Percentiles rank a stretch among this genome's conserved stretches.
Evolutionary conservation across 2,329 filamentous ascomycete species (phyloP).

Genomic region (Eutypa lata): DNA sequence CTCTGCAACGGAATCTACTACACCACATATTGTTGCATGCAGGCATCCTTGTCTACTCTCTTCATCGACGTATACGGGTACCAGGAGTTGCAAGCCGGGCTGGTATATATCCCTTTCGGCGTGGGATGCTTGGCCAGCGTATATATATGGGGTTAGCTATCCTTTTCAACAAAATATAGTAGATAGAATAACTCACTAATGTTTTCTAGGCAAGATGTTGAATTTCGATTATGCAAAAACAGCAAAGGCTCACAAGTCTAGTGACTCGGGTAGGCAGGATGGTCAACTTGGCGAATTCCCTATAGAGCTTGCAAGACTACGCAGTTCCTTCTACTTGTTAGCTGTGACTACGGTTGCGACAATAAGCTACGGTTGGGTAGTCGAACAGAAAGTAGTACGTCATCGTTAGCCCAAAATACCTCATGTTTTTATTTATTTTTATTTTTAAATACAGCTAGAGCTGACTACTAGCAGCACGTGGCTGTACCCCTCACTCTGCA

Average conservation of each 20-base stretch:
- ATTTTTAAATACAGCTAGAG: too few relatives aligned
- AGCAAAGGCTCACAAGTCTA: background rate
- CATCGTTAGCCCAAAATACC: background rate
- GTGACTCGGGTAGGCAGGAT: background rate
- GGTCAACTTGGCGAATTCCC: conserved; percentile 4
- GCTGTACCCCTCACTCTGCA: conserved; percentile 8
- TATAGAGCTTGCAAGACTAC: conserved; percentile 10
- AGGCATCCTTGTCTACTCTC: conserved; percentile 17
- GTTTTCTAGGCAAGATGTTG: conserved; percentile 4
- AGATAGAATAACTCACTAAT: background rate
- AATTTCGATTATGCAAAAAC: conserved; percentile 9
- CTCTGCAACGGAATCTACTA: conserved; percentile 22
- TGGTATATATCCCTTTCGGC: conserved; percentile 18
- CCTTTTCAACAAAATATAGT: too few relatives aligned
- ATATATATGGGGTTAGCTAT: conserved; percentile 13
- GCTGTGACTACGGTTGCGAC: conserved; percentile 1
- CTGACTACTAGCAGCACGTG: conserved; percentile 4
- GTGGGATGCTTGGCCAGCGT: conserved; percentile 11
- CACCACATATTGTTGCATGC: conserved; percentile 15
- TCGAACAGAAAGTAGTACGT: conserved; percentile 10
- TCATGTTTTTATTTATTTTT: too few relatives aligned
- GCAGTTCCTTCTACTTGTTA: conserved; percentile 7
- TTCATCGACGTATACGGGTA: conserved; percentile 19
- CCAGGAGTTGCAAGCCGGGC: conserved; percentile 13
- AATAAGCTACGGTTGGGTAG: conserved; percentile 12